Evolutionary conservation across 345 rosid species (phyloP).

Genomic region (Eucalyptus caleyi): DNA sequence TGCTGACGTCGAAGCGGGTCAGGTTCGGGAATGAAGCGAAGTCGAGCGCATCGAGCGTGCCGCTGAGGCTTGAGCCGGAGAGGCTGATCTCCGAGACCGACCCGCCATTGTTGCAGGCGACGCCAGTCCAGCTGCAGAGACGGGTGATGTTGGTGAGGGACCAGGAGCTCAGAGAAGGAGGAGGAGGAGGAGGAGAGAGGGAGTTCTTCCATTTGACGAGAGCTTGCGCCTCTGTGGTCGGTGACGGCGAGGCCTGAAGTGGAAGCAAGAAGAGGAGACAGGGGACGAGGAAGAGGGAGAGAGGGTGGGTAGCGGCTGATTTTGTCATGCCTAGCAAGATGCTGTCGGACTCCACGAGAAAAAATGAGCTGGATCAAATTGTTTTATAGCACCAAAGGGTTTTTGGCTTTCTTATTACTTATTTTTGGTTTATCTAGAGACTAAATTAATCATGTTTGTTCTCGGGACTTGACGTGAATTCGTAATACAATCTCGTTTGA

Average conservation of each 20-base stretch:
- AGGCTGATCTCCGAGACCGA: slow-evolving; percentile 25
- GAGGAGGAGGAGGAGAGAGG: not conserved
- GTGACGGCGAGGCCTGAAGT: slow-evolving; percentile 9
- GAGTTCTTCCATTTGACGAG: slow-evolving; percentile 42
- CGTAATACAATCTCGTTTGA: not conserved
- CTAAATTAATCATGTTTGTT: not conserved
- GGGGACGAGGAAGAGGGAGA: not conserved
- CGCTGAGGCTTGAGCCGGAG: slow-evolving; percentile 13
- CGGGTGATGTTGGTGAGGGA: slow-evolving; percentile 23
- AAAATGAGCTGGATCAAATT: not conserved
- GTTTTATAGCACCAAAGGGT: not conserved
- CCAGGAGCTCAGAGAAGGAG: slow-evolving; percentile 40
- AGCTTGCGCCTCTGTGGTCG: slow-evolving; percentile 43
- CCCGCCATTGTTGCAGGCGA: slow-evolving; percentile 19
- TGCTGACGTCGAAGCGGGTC: slow-evolving; percentile 34
- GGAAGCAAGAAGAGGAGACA: slow-evolving; percentile 7
- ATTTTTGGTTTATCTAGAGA: rapidly evolving
- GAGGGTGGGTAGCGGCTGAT: not conserved
- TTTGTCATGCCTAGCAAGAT: not conserved
- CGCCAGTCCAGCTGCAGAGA: slow-evolving; percentile 58
- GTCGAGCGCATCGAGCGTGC: slow-evolving; percentile 25
- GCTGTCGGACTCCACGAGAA: not conserved
- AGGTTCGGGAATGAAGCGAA: slow-evolving; percentile 37
- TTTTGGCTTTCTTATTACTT: not conserved
- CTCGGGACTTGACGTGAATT: too few relatives aligned